phyloP scores from a whole-genome alignment of 257 asterid species.

The Verbena officinalis region DNA sequence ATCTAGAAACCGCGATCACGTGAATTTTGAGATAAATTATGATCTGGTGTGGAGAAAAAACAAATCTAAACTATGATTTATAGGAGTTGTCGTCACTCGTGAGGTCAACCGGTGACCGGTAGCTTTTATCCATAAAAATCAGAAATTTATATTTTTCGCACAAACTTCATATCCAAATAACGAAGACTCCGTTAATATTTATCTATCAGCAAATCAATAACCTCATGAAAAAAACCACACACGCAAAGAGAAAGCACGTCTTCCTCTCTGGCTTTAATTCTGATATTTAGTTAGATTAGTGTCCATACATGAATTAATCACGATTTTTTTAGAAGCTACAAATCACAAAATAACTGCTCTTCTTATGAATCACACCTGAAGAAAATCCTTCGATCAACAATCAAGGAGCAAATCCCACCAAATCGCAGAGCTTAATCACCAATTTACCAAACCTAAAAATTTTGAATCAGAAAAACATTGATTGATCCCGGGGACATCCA shows the following conservation, averaged over 20 bases:
- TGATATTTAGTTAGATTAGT: neutral
- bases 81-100: neutral
- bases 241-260: neutral
- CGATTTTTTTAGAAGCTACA: neutral
- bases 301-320: neutral
- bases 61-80: neutral
- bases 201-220: neutral
- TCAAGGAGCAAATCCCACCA: conserved; percentile 11
- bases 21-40: neutral
- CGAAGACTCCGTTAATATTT: neutral
- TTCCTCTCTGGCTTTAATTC: neutral
- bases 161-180: neutral
- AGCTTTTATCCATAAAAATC: neutral
- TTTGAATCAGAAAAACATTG: neutral
- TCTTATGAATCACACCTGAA: conserved; percentile 20
- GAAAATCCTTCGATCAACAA: conserved; percentile 23
- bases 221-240: neutral
- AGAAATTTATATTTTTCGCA: neutral
- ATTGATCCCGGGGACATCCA: neutral
- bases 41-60: neutral
- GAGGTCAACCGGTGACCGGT: neutral
- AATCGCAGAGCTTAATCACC: conserved; percentile 10
- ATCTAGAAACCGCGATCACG: neutral
- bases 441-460: neutral
- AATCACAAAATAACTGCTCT: neutral